Evolutionary conservation across 768 basidiomycete genomes (phyloP).

Genomic region (Candolleomyces aberdarensis): DNA sequence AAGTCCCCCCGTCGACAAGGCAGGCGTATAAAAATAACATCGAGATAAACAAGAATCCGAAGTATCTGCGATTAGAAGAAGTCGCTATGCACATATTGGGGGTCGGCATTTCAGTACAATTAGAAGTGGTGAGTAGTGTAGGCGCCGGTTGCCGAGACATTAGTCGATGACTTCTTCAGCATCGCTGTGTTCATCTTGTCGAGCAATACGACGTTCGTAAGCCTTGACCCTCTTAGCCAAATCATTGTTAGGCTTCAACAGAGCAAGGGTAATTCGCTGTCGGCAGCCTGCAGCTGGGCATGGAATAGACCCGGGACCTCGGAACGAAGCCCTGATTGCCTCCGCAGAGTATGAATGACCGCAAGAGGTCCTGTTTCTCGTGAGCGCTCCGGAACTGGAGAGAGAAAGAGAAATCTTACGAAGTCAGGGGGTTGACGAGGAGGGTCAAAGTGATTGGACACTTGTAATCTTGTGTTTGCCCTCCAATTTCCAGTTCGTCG

Average conservation of each 20-base stretch:
- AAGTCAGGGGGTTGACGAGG: slow-evolving; percentile 74
- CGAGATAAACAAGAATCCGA: too few species aligned
- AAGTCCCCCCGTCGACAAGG: too few species aligned
- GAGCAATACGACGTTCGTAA: slow-evolving; percentile 45
- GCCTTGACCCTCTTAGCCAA: slow-evolving; percentile 63
- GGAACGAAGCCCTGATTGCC: slow-evolving; percentile 67
- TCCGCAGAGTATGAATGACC: slow-evolving; percentile 78
- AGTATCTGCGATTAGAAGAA: too few species aligned
- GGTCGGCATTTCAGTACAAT: too few species aligned
- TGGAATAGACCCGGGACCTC: slow-evolving; percentile 28
- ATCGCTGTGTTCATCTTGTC: slow-evolving; percentile 45
- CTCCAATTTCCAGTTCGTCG: slow-evolving; percentile 87
- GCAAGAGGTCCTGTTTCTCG: slow-evolving; percentile 53
- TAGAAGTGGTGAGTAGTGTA: too few species aligned
- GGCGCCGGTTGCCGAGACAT: neutral
- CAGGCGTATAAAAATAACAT: too few species aligned
- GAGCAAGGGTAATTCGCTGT: slow-evolving; percentile 46
- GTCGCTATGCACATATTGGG: too few species aligned
- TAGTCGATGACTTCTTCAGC: slow-evolving; percentile 58
- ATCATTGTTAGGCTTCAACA: slow-evolving; percentile 53
- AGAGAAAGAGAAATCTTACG: slow-evolving; percentile 47
- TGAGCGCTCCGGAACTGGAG: slow-evolving; percentile 4
- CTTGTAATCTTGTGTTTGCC: slow-evolving; percentile 76
- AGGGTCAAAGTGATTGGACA: slow-evolving; percentile 76
- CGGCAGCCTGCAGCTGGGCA: slow-evolving; percentile 78